These are phyloP conservation scores for Zelopaecilomyces penicillatus DNA, from an alignment of 2,329 filamentous ascomycete species.

Conservation along the genomic window DNA sequence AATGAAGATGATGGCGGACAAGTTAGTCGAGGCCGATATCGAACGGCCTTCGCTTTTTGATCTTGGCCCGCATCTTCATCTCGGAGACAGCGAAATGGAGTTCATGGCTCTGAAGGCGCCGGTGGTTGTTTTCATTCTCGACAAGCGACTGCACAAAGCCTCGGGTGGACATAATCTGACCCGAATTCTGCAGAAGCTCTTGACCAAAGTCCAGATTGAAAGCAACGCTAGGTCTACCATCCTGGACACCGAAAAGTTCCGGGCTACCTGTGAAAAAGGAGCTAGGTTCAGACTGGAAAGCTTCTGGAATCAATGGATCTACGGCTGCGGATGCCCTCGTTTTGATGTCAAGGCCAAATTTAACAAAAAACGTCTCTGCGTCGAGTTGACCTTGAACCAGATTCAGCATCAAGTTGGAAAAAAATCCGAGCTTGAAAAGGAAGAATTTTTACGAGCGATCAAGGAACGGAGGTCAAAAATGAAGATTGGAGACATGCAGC, in stretches of 20 bases:
- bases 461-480: constrained; percentile 69
- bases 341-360: constrained; percentile 84
- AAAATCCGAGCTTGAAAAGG: constrained; percentile 50
- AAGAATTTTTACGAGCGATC: constrained; percentile 74
- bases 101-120: constrained; percentile 89
- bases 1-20: constrained; percentile 77
- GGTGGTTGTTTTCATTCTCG: constrained; percentile 85
- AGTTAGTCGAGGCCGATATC: constrained; percentile 71
- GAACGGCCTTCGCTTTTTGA: constrained; percentile 74
- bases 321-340: constrained; percentile 77
- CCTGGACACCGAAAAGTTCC: constrained; percentile 67
- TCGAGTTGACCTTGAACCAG: constrained; percentile 85
- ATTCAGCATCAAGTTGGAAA: constrained; percentile 44
- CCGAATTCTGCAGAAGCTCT: constrained; percentile 76
- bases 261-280: constrained; percentile 77
- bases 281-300: constrained; percentile 78
- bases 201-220: constrained; percentile 72
- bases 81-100: constrained; percentile 79
- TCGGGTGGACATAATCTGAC: constrained; percentile 73
- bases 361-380: constrained; percentile 94
- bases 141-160: constrained; percentile 81
- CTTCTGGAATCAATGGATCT: constrained; percentile 92
- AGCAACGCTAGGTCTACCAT: constrained; percentile 57
- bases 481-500: constrained; percentile 59
- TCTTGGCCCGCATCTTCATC: constrained; percentile 65